Conservation (phyloP, 306 rosid genomes). For the Lotus japonicus region DNA sequence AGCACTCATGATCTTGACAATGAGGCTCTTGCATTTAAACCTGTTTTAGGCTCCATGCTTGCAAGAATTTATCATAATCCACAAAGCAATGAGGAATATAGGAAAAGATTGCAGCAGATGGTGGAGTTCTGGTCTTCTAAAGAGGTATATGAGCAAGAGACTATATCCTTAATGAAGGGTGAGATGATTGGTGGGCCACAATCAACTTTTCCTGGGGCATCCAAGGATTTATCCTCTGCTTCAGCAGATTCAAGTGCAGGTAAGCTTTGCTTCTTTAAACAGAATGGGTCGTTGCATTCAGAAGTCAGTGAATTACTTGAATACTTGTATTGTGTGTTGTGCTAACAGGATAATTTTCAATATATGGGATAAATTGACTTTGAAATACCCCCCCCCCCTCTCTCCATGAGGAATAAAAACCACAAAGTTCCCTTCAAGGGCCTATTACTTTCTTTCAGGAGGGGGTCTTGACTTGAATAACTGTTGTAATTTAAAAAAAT, state of each 20-base stretch:
- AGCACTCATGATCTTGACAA: slow-evolving; percentile 56
- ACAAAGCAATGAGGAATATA: slow-evolving; percentile 81
- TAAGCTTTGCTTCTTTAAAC: slow-evolving; percentile 19
- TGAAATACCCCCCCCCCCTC: neutral
- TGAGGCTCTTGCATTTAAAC: slow-evolving; percentile 80
- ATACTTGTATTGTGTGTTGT: neutral
- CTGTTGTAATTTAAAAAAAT: neutral
- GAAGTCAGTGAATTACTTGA: slow-evolving; percentile 2
- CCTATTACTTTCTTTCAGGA: neutral
- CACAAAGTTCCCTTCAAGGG: neutral
- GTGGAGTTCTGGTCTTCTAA: slow-evolving; percentile 94
- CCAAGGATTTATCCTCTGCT: slow-evolving; percentile 49
- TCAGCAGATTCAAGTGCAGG: slow-evolving; percentile 62
- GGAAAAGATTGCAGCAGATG: slow-evolving; percentile 74
- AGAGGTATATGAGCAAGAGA: slow-evolving; percentile 68
- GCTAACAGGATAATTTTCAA: slow-evolving; percentile 4
- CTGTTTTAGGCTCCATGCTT: slow-evolving; percentile 90
- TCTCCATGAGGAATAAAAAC: neutral
- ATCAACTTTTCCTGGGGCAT: slow-evolving; percentile 50
- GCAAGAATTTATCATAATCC: slow-evolving; percentile 91
- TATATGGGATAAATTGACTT: neutral
- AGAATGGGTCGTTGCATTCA: neutral
- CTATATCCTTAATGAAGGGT: slow-evolving; percentile 57
- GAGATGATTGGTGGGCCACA: slow-evolving; percentile 80
- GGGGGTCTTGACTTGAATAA: neutral